These are phyloP conservation scores for Exophiala lecanii-corni DNA, from an alignment of 2,329 filamentous ascomycete genomes.

Conservation along the genomic window DNA sequence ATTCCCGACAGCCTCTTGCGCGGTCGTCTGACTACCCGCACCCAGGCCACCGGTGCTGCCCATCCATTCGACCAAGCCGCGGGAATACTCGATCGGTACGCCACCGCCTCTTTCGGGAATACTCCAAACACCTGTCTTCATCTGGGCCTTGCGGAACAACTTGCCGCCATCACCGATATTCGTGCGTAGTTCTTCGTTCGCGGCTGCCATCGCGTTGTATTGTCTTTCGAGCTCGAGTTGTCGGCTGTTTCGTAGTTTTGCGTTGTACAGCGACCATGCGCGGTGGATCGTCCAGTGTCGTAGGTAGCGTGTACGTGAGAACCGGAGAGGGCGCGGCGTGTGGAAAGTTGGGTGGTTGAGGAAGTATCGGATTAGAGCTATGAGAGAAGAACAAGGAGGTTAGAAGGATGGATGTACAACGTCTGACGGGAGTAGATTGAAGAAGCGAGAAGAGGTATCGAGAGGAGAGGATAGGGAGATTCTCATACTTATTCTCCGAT, in stretches of 20 bases:
- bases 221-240: slow-evolving; percentile 70
- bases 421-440: too few relatives aligned
- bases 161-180: slow-evolving; percentile 49
- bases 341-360: slow-evolving; percentile 61
- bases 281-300: slow-evolving; percentile 99
- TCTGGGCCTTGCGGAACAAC: slow-evolving; percentile 81
- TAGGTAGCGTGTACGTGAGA: slow-evolving; percentile 79
- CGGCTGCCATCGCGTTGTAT: slow-evolving; percentile 76
- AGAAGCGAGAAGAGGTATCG: neutral
- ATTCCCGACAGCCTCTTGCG: slow-evolving; percentile 52
- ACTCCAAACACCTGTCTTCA: slow-evolving; percentile 79
- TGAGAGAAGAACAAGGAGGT: slow-evolving; percentile 16
- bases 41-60: slow-evolving; percentile 42
- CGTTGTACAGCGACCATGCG: slow-evolving; percentile 79
- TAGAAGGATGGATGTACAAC: slow-evolving; percentile 8
- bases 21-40: slow-evolving; percentile 57
- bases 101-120: slow-evolving; percentile 46
- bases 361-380: slow-evolving; percentile 65
- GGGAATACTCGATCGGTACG: slow-evolving; percentile 87
- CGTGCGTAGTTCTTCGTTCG: slow-evolving; percentile 75
- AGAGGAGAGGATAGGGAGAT: neutral
- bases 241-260: slow-evolving; percentile 60
- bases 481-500: slow-evolving; percentile 41
- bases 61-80: slow-evolving; percentile 36
- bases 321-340: slow-evolving; percentile 69